Conservation (phyloP, 139 green algal species). For the Chlorella sp. region DNA sequence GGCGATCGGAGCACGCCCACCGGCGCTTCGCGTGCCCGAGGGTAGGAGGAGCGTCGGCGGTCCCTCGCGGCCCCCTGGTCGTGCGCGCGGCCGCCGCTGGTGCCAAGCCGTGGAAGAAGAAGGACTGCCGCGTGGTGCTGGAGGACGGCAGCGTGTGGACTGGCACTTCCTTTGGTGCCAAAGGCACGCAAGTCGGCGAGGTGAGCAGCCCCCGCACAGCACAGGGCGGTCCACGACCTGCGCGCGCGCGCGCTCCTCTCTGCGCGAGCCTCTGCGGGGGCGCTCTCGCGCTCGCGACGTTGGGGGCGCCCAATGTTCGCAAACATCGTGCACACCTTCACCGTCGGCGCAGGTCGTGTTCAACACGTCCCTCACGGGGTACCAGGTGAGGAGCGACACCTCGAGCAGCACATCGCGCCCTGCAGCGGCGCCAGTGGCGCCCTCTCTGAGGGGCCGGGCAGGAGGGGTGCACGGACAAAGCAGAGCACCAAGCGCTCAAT, state of each 20-base stretch:
- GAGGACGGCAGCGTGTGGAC: constrained; percentile 91
- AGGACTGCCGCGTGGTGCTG: constrained; percentile 79
- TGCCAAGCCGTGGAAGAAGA: constrained; percentile 54
- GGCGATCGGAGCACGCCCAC: too few species aligned
- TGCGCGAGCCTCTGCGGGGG: too few species aligned
- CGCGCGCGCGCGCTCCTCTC: too few species aligned
- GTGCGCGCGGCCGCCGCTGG: not conserved
- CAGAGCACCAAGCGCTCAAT: not conserved
- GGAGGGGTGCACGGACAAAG: too few species aligned
- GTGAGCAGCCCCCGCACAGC: not conserved
- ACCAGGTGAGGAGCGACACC: constrained; percentile 61
- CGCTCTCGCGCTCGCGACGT: too few species aligned
- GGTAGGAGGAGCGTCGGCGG: too few species aligned
- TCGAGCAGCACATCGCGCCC: not conserved
- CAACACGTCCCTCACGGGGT: constrained; percentile 95
- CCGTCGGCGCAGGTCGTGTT: constrained; percentile 96
- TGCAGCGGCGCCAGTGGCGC: not conserved
- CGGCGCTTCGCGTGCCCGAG: too few species aligned
- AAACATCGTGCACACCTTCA: too few species aligned
- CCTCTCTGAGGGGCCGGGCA: too few species aligned
- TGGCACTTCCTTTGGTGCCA: constrained; percentile 79
- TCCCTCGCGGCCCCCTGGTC: not conserved
- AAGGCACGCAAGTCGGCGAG: constrained; percentile 71
- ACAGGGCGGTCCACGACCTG: too few species aligned
- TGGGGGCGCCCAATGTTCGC: too few species aligned